These are phyloP conservation scores for Pseudogymnoascus sp. DNA, from an alignment of 2,329 filamentous ascomycete genomes.

Conservation along the genomic window DNA sequence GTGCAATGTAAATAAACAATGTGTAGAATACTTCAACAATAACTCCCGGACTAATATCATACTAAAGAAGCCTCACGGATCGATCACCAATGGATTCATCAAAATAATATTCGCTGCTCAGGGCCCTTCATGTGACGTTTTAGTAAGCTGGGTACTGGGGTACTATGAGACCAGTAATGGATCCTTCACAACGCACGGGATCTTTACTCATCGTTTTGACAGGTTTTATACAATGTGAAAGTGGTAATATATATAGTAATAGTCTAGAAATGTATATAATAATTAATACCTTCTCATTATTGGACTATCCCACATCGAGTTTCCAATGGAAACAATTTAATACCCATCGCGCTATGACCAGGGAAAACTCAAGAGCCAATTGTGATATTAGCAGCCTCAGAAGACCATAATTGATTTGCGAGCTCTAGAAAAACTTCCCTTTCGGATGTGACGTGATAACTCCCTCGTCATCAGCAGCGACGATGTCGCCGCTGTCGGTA, in stretches of 20 bases:
- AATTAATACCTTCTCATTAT: neutral
- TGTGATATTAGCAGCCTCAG: conserved; percentile 14
- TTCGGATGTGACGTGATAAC: conserved; percentile 26
- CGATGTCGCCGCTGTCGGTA: conserved; percentile 20
- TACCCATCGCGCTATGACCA: neutral
- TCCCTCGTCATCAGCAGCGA: conserved; percentile 17
- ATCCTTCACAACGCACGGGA: neutral
- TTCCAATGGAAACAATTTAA: neutral
- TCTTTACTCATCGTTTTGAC: neutral
- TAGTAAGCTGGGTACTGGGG: neutral
- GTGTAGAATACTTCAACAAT: neutral
- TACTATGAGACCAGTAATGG: neutral
- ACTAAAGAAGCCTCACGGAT: neutral
- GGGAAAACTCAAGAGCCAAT: neutral
- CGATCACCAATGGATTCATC: neutral
- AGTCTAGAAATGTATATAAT: neutral
- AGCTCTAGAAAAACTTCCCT: conserved; percentile 27
- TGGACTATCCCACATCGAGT: neutral
- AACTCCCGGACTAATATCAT: neutral
- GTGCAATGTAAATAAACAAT: neutral
- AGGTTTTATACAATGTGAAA: neutral
- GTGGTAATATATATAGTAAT: neutral
- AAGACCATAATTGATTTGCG: conserved; percentile 17
- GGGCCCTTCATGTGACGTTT: neutral
- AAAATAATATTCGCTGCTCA: neutral